These are phyloP conservation scores for Aspergillus pseudonomiae DNA, from an alignment of 2,329 filamentous ascomycete genomes.

Conservation along the genomic window DNA sequence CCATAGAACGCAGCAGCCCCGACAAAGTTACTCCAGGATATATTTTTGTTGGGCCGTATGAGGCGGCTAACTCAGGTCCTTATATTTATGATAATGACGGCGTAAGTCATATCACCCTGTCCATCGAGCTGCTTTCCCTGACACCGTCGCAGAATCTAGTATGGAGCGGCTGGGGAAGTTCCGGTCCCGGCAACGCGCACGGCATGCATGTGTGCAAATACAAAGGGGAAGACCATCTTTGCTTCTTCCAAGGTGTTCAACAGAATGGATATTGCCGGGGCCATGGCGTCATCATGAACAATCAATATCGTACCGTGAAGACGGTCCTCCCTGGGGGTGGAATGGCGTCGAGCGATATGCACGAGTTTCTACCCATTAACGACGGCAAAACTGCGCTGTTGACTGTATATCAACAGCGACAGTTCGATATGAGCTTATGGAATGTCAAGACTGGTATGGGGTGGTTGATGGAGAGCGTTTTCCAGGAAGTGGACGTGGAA, in stretches of 20 bases:
- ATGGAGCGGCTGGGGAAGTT: constrained; percentile 53
- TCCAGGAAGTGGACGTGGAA: constrained; percentile 57
- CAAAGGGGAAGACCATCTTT: constrained; percentile 53
- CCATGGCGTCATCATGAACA: constrained; percentile 57
- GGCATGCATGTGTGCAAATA: constrained; percentile 54
- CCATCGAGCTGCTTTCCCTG: not conserved
- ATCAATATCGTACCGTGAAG: constrained; percentile 52
- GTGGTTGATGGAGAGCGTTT: constrained; percentile 56
- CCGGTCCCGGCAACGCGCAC: constrained; percentile 54
- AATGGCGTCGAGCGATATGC: constrained; percentile 53
- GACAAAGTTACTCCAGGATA: constrained; percentile 50
- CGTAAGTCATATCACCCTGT: constrained; percentile 29
- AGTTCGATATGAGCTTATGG: constrained; percentile 52
- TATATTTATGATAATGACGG: constrained; percentile 57
- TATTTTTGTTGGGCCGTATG: constrained; percentile 55
- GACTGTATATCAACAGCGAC: constrained; percentile 46
- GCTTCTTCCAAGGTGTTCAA: constrained; percentile 56
- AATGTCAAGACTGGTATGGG: constrained; percentile 49
- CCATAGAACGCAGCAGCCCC: constrained; percentile 31
- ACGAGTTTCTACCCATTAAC: constrained; percentile 54
- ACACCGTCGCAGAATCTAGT: constrained; percentile 45
- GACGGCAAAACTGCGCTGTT: constrained; percentile 46
- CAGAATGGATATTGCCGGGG: constrained; percentile 56
- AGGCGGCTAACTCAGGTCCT: constrained; percentile 52
- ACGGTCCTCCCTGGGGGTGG: constrained; percentile 47